Base-by-base conservation (phyloP, 1,139 yeast genomes). In the Scheffersomyces lignicola region DNA sequence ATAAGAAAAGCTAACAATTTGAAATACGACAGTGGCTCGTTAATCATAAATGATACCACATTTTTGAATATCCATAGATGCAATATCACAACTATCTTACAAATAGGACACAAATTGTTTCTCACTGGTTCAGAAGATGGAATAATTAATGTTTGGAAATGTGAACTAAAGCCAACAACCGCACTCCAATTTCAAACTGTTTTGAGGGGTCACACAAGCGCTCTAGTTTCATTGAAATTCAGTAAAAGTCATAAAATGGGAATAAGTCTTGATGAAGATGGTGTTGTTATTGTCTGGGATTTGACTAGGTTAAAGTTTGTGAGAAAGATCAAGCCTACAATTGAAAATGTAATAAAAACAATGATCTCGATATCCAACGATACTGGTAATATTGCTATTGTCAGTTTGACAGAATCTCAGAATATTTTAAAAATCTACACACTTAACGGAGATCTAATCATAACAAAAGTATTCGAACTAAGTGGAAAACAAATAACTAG, bases 281-380 rank as follows among this genome's bases (percentile, higher is more conserved):
- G 89, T 0, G 51, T 54, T 2, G 74, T 74, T 3, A 70, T 68
- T 17, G 42, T 76, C 5, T 82, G 90, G 90, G 85, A 83, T 46
- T 48, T 76, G 29, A 66, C 77, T 0, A 56, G 80, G 21, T 67
- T 64, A 37, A 69, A 66, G 34, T 65, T 69, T 33, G 70, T 83
- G 8, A 56, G 83, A 36, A 58, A 60, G 32, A 49, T 83, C 2
- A 20, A 38, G 3, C 48, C 52, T 5, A 44, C 52, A 1, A 30
- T 41, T 1, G 26, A 26, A 4, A 8, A 12, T 1, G 34, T 28
- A 5, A 15, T 26, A 7, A 38, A 43, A 6, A 54, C 58, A n/a
- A 53, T 62, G 18, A 55, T 71, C 3, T 62, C 76, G 7, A 65
- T 82, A 16, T 77, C 84, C 1, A 69, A 74, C 44, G 78, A 76